phyloP scores from a whole-genome alignment of 2,329 filamentous ascomycete genomes.

The Colletotrichum filicis region DNA sequence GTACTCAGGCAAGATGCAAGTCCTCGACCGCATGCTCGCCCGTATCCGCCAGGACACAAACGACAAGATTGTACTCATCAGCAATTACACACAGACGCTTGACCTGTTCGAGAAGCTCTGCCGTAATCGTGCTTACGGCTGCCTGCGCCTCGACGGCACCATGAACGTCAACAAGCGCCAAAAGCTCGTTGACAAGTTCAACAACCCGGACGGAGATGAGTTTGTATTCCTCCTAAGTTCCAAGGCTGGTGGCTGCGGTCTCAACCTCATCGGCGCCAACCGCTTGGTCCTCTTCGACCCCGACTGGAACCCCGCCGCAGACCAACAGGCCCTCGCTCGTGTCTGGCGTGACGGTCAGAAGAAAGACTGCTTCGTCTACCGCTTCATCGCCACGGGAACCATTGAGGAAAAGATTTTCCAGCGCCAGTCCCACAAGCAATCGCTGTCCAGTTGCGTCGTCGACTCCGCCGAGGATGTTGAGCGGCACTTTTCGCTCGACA shows the following conservation, averaged over 20 bases:
- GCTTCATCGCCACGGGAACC: constrained; percentile 97
- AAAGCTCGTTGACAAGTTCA: constrained; percentile 98
- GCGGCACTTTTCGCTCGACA: constrained; percentile 93
- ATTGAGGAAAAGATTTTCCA: constrained; percentile 99
- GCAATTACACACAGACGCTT: constrained; percentile 96
- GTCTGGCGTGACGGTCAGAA: constrained; percentile 99
- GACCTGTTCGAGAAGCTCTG: constrained; percentile 95
- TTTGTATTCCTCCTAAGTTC: constrained; percentile 97
- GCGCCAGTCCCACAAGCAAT: constrained; percentile 97
- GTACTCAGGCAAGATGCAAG: constrained; percentile 99
- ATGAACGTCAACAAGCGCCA: constrained; percentile 98
- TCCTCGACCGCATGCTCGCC: constrained; percentile 97
- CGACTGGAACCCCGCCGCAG: constrained; percentile 97
- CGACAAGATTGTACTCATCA: constrained; percentile 99
- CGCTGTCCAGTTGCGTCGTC: constrained; percentile 93
- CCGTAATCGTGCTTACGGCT: constrained; percentile 85
- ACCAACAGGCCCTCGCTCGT: constrained; percentile 95
- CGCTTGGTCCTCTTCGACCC: constrained; percentile 96
- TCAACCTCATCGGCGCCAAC: constrained; percentile 95
- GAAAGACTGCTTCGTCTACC: constrained; percentile 99
- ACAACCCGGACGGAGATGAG: constrained; percentile 88
- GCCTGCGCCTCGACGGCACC: constrained; percentile 89
- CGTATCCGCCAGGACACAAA: constrained; percentile 96
- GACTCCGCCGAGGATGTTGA: constrained; percentile 98
- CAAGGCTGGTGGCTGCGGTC: constrained; percentile 95